These are phyloP conservation scores for Hansenula anomala DNA, from an alignment of 1,139 yeast genomes.

Conservation along the genomic window DNA sequence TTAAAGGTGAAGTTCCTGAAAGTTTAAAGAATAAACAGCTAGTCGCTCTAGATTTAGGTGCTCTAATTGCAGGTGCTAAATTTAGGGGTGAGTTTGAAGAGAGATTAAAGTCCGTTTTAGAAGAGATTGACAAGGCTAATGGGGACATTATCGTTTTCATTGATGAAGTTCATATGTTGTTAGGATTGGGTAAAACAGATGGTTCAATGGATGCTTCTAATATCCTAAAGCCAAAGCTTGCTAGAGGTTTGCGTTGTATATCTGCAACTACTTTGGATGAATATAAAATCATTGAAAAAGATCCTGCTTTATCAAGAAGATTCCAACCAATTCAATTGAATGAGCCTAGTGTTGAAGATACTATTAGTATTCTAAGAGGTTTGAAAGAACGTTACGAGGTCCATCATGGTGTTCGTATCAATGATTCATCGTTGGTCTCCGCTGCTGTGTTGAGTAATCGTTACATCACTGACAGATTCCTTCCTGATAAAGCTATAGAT, in stretches of 20 bases:
- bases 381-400: conserved; percentile 92
- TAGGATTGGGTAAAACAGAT: conserved; percentile 93
- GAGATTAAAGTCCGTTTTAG: conserved; percentile 75
- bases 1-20: conserved; percentile 91
- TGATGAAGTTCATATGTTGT: conserved; percentile 86
- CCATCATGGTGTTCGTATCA: conserved; percentile 96
- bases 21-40: conserved; percentile 82
- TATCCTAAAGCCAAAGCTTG: conserved; percentile 86
- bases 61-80: conserved; percentile 90
- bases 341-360: conserved; percentile 92
- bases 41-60: conserved; percentile 81
- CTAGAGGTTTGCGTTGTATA: conserved; percentile 92
- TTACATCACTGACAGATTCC: conserved; percentile 83
- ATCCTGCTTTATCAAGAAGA: conserved; percentile 87
- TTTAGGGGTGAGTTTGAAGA: conserved; percentile 95
- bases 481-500: conserved; percentile 96
- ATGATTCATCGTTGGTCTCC: conserved; percentile 89
- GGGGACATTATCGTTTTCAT: conserved; percentile 81
- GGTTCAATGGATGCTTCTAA: conserved; percentile 97
- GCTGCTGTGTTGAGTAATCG: conserved; percentile 90
- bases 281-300: conserved; percentile 86
- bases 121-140: conserved; percentile 79
- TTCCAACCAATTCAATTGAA: conserved; percentile 84
- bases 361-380: conserved; percentile 89
- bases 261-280: conserved; percentile 95